Percentiles rank a stretch among this genome's conserved stretches.
phyloP scores from a whole-genome alignment of 2,329 filamentous ascomycete genomes.

The Hypoxylon sp. region DNA sequence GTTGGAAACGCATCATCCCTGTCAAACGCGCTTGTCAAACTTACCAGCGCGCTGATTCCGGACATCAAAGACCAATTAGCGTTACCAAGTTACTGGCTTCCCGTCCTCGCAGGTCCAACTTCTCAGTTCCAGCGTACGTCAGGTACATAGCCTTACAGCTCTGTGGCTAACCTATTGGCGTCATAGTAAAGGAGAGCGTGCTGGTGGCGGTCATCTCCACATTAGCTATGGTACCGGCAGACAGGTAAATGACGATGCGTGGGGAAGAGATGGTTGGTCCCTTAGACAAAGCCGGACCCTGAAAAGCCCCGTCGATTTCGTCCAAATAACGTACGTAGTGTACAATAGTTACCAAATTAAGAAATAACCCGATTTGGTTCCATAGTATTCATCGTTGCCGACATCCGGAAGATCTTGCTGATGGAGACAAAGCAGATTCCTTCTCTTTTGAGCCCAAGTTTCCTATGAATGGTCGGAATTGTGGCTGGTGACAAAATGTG shows the following conservation, averaged over 20 bases:
- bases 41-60: constrained; percentile 26
- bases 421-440: constrained; percentile 6
- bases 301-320: constrained; percentile 12
- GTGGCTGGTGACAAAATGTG: constrained; percentile 44
- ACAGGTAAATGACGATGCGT: constrained; percentile 34
- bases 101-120: constrained; percentile 4
- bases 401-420: constrained; percentile 30
- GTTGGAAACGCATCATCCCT: constrained; percentile 28
- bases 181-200: constrained; percentile 27
- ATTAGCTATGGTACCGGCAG: constrained; percentile 19
- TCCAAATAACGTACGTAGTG: constrained; percentile 21
- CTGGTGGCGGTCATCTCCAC: constrained; percentile 26
- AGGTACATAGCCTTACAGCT: constrained; percentile 11
- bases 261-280: constrained; percentile 7
- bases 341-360: constrained; percentile 12
- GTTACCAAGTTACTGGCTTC: constrained; percentile 6
- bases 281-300: constrained; percentile 22
- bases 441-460: neutral
- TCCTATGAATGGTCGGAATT: constrained; percentile 7
- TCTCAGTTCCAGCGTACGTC: neutral
- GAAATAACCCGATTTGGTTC: constrained; percentile 23
- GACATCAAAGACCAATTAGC: constrained; percentile 18
- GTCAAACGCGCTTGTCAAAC: constrained; percentile 18
- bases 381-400: constrained; percentile 28
- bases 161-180: constrained; percentile 27